Evolutionary conservation across 495 filamentous ascomycete genomes (phyloP).

Genomic region (Penicillium crystallinum): DNA sequence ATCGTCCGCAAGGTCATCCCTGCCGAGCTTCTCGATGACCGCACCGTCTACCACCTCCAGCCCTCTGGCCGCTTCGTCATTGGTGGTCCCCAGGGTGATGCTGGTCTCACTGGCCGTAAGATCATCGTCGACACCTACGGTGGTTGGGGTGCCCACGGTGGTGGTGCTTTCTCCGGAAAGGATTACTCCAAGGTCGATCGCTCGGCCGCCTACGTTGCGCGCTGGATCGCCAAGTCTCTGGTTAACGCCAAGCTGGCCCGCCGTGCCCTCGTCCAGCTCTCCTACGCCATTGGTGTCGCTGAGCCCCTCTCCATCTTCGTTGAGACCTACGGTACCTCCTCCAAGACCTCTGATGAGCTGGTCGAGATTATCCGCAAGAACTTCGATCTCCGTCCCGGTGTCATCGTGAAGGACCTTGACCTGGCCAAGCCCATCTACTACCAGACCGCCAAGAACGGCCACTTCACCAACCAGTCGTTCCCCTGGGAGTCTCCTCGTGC

Average conservation of each 20-base stretch:
- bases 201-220: constrained; percentile 92
- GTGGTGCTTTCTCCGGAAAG: constrained; percentile 99
- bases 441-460: constrained; percentile 98
- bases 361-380: constrained; percentile 90
- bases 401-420: constrained; percentile 97
- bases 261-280: constrained; percentile 92
- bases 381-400: constrained; percentile 95
- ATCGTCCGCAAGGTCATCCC: constrained; percentile 93
- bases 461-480: constrained; percentile 99
- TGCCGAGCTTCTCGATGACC: constrained; percentile 82
- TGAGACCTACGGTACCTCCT: constrained; percentile 59
- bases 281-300: constrained; percentile 97
- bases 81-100: constrained; percentile 97
- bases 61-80: constrained; percentile 98
- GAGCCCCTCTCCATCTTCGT: constrained; percentile 89
- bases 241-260: constrained; percentile 83
- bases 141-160: constrained; percentile 99
- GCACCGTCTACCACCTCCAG: constrained; percentile 95
- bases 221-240: constrained; percentile 98
- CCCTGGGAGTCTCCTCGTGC: constrained; percentile 96
- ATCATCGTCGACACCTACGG: constrained; percentile 99
- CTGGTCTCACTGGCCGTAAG: constrained; percentile 97
- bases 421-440: constrained; percentile 94
- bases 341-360: constrained; percentile 80
- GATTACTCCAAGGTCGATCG: constrained; percentile 99